These are phyloP conservation scores for Arbutus unedo DNA, from an alignment of 148 eudicot genomes.

Conservation along the genomic window DNA sequence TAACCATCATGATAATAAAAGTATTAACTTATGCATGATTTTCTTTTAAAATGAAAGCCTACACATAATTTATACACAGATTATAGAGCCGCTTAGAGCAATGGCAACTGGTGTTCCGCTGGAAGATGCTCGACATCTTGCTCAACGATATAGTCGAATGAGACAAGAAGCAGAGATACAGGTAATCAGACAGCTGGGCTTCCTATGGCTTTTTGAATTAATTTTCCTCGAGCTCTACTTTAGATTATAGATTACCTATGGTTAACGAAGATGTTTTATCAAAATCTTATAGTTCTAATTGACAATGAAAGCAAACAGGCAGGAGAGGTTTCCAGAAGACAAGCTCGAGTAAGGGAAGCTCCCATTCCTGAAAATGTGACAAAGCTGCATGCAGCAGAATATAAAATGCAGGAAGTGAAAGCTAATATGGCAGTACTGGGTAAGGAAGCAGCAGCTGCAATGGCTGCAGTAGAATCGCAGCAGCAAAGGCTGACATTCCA, in stretches of 20 bases:
- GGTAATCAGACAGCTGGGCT: slow-evolving; percentile 40
- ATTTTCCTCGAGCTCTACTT: neutral
- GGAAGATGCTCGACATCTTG: slow-evolving; percentile 99
- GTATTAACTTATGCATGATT: neutral
- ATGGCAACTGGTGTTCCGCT: slow-evolving; percentile 75
- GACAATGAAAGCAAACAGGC: slow-evolving; percentile 67
- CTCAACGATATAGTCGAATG: slow-evolving; percentile 95
- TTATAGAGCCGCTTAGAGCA: slow-evolving; percentile 90
- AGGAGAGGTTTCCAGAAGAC: slow-evolving; percentile 79
- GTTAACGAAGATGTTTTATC: neutral
- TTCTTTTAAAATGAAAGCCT: neutral
- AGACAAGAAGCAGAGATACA: slow-evolving; percentile 97
- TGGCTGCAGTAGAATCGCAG: slow-evolving; percentile 90
- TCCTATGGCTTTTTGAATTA: slow-evolving; percentile 4
- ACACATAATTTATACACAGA: slow-evolving; percentile 31
- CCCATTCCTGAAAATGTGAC: slow-evolving; percentile 83
- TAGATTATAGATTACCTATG: neutral
- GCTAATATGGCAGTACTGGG: slow-evolving; percentile 97
- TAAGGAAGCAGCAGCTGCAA: slow-evolving; percentile 90
- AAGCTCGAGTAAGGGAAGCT: slow-evolving; percentile 87
- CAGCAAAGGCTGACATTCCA: slow-evolving; percentile 93
- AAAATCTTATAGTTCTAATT: slow-evolving; percentile 18
- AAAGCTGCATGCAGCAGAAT: slow-evolving; percentile 85
- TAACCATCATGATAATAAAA: neutral
- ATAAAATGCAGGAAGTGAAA: slow-evolving; percentile 85